Base-by-base conservation (phyloP, 1,284 basidiomycete species). In the Inonotus obliquus region DNA sequence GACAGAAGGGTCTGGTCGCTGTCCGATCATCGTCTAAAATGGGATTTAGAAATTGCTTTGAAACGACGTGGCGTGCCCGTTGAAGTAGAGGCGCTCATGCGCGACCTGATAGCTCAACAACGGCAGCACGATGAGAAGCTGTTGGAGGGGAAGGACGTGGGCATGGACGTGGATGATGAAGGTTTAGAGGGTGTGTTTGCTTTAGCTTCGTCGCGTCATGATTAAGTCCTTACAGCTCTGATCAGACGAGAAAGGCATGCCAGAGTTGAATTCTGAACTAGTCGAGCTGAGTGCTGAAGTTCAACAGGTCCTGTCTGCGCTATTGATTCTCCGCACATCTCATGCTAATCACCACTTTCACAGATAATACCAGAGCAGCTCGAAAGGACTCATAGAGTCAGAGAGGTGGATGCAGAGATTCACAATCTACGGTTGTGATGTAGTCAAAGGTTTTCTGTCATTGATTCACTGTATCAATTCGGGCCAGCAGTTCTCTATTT, bases 1-100 rank as follows among this genome's bases (percentile, higher is more conserved):
- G 90, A 92, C 69, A 76, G 88, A 59, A 80, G 81, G 38, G 85
- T 91, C 51, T 89, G 85, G 84, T 84, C 84, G 1, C 72, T 91
- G 17, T 83, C 85, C 49, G 81, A 85, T 57, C 87, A 89, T 61
- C 75, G 83, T 17, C 73, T 90, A 48, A 79, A 83, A 64, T 89
- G 83, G 81, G 84, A 89, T 67, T 83, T 83, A 60, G 79, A 82
- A 47, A 79, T 89, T 39, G 85, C 85, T 38, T 81, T 82, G 49
- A 81, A 79, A 63, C 78, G 90, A 59, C 81, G 85, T 54, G 78
- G 75, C 39, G 74, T 79, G 49, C 88, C 90, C 0, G 68, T 67
- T 23, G 78, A 83, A 58, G 78, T 87, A 7, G 76, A 80, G 64
- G 68, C 75, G 4, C 69, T 81, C 6, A 67, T 89, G 56, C 69